These are phyloP conservation scores for Russula ochroleuca DNA, from an alignment of 768 basidiomycete species.

Conservation along the genomic window DNA sequence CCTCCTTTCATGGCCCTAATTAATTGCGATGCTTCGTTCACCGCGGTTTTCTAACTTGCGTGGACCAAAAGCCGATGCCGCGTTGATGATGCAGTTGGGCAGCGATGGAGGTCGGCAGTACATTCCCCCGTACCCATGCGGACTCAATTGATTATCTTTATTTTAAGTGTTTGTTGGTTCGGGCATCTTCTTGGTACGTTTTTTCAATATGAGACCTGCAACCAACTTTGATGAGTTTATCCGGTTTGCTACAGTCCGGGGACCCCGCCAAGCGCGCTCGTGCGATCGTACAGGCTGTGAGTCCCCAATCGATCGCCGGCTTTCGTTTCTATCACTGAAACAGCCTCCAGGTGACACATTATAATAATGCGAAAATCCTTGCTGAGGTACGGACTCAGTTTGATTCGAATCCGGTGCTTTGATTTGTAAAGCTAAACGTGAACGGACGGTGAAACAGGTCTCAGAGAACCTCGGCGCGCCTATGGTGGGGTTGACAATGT, in stretches of 20 bases:
- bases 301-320: constrained; percentile 20
- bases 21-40: constrained; percentile 1
- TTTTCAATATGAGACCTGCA: neutral
- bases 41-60: constrained; percentile 19
- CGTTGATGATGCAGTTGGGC: constrained; percentile 98
- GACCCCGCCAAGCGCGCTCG: constrained; percentile 91
- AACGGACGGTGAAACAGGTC: constrained; percentile 39
- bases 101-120: constrained; percentile 80
- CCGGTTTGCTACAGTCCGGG: constrained; percentile 54
- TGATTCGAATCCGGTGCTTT: neutral
- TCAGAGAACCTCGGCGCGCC: constrained; percentile 82
- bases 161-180: constrained; percentile 90
- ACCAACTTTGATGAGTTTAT: constrained; percentile 1
- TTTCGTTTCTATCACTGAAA: constrained; percentile 19
- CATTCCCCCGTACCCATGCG: constrained; percentile 1
- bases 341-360: constrained; percentile 73
- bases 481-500: constrained; percentile 95
- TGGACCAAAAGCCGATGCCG: constrained; percentile 73
- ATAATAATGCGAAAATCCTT: constrained; percentile 88
- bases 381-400: constrained; percentile 57
- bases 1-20: constrained; percentile 5
- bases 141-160: constrained; percentile 2
- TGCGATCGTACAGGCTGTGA: constrained; percentile 93
- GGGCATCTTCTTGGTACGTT: constrained; percentile 86
- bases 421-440: neutral